phyloP scores from a whole-genome alignment of 495 filamentous ascomycete genomes.

The Aspergillus avenaceus region DNA sequence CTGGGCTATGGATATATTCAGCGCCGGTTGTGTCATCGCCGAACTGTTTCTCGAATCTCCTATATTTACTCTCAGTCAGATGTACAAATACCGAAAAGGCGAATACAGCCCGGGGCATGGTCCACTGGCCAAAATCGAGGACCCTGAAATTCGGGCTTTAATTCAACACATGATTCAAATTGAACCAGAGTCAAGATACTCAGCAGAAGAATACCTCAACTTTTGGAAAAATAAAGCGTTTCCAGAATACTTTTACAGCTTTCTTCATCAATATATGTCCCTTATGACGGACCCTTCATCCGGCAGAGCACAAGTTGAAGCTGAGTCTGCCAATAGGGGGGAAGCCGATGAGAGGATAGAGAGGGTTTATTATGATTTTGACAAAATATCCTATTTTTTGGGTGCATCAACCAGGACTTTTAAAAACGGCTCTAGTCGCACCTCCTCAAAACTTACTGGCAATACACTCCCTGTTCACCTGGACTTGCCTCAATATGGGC shows the following conservation, averaged over 20 bases:
- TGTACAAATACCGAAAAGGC: conserved; percentile 87
- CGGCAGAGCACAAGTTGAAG: conserved; percentile 60
- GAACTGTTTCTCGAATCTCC: conserved; percentile 95
- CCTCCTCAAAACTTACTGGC: conserved; percentile 26
- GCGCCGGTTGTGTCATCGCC: conserved; percentile 93
- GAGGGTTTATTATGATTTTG: conserved; percentile 87
- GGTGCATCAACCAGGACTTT: conserved; percentile 36
- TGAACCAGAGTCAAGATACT: conserved; percentile 85
- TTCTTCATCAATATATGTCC: conserved; percentile 95
- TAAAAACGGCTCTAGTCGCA: conserved; percentile 19
- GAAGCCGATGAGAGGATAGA: conserved; percentile 93
- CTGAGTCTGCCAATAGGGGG: conserved; percentile 61
- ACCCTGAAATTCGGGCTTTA: conserved; percentile 80
- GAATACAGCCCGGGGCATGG: conserved; percentile 85
- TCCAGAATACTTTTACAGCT: conserved; percentile 93
- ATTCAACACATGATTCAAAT: conserved; percentile 93
- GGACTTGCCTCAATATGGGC: conserved; percentile 81
- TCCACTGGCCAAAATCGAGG: conserved; percentile 80
- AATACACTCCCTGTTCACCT: conserved; percentile 71
- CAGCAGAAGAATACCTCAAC: conserved; percentile 90
- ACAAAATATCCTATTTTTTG: conserved; percentile 93
- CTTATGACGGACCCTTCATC: conserved; percentile 91
- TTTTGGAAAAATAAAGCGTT: conserved; percentile 91
- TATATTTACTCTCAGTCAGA: conserved; percentile 87
- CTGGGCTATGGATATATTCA: conserved; percentile 99